Evolutionary conservation across 305 asterid species (phyloP).

Genomic region (Solanum hybrid): DNA sequence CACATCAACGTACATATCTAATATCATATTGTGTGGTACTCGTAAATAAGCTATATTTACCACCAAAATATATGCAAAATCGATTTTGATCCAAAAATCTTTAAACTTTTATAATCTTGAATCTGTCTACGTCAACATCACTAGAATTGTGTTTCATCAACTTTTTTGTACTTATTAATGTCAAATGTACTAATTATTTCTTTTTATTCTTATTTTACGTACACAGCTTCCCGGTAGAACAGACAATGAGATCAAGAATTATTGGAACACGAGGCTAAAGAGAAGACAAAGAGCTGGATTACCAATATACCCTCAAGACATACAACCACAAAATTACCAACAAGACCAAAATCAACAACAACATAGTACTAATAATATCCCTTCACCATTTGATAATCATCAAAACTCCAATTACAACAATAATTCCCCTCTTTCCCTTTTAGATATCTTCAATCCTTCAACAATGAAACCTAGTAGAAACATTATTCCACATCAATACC

Average conservation of each 20-base stretch:
- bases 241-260: constrained; percentile 29
- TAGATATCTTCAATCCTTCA: constrained; percentile 3
- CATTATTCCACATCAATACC: constrained; percentile 4
- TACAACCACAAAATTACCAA: neutral
- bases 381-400: constrained; percentile 3
- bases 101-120: neutral
- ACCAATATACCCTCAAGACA: constrained; percentile 11
- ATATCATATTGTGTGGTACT: neutral
- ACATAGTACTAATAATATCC: neutral
- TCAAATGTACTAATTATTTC: neutral
- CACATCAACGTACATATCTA: neutral
- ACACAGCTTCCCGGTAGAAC: constrained; percentile 26
- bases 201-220: neutral
- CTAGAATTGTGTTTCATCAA: neutral
- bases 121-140: neutral
- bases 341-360: neutral
- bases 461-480: constrained; percentile 1
- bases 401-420: neutral
- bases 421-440: constrained; percentile 2
- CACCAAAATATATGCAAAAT: neutral
- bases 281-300: constrained; percentile 30
- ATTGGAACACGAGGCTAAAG: constrained; percentile 28
- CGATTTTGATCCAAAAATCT: neutral
- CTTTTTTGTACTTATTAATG: neutral
- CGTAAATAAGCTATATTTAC: neutral